Evolutionary conservation across 768 basidiomycete species (phyloP), one percentile per base, ranked within the genome.

Genomic region (Agrocybe praecox): DNA sequence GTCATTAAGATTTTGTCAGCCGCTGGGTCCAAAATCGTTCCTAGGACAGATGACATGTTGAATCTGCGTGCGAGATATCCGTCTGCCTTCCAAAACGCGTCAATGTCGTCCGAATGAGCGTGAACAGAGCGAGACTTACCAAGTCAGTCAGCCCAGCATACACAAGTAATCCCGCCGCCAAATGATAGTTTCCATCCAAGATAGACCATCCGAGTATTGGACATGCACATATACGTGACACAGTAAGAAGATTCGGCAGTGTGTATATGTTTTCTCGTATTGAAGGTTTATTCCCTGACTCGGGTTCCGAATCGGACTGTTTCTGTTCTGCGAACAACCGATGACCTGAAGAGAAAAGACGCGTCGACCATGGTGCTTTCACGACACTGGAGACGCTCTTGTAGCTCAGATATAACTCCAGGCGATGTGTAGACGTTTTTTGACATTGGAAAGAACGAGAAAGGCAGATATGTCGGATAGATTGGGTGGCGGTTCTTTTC

Each of bases 1-100:
- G 97, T 96, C 89, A 99, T 90, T 43, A 99, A 76, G 11, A 85
- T 80, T 72, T 99, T 99, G 81, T 99, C 97, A 2, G 97, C 97
- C 0, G 96, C 94, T 12, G 97, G 97, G 70, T 99, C 97, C 12
- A 99, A 81, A 55, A 98, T 94, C 9, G 92, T 92, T 18, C 97
- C 97, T 18, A 98, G 79, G n/a, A 98, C 94, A 12, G 92, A 86
- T 51, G 83, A 82, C 89, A 92, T 93, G 23, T 90, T 87, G 76
- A 81, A 98, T 54, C 82, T 81, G 62, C 97, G 80, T 1, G 97
- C 97, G 57, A 99, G 73, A 68, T 77, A 98, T 0, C 97, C 97
- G 65, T 99, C 97, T 54, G 88, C 82, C 96, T 98, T 46, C 22
- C 36, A 12, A 17, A 33, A 32, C 6, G 45, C 15, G 32, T 71